phyloP scores from a whole-genome alignment of 805 yeast species.

The Ogataea parapolymorpha region DNA sequence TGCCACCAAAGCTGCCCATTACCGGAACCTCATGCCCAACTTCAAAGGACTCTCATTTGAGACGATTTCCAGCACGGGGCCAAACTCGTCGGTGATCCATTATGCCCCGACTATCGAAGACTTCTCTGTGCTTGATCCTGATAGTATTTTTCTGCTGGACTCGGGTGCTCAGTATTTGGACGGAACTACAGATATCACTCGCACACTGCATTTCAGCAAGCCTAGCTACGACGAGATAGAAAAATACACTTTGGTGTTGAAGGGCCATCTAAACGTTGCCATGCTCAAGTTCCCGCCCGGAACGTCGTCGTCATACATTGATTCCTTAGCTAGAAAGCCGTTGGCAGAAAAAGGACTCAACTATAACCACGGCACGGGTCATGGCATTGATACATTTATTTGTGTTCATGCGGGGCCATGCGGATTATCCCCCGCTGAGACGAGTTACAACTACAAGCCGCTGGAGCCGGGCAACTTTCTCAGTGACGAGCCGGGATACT shows the following conservation, averaged over 20 bases:
- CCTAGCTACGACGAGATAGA: constrained; percentile 57
- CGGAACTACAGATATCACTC: constrained; percentile 95
- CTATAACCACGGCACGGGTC: constrained; percentile 95
- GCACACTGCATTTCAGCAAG: constrained; percentile 69
- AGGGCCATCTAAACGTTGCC: constrained; percentile 89
- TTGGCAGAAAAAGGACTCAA: constrained; percentile 81
- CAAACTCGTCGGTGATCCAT: constrained; percentile 74
- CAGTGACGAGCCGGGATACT: constrained; percentile 94
- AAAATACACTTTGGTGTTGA: constrained; percentile 80
- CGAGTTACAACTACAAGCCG: constrained; percentile 43
- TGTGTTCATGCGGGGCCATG: constrained; percentile 95
- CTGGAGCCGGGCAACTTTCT: constrained; percentile 66
- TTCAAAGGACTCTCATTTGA: constrained; percentile 72
- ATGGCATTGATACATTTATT: constrained; percentile 90
- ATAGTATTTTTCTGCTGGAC: constrained; percentile 73
- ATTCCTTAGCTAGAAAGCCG: constrained; percentile 76
- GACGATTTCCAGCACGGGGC: constrained; percentile 72
- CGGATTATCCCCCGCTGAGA: constrained; percentile 54
- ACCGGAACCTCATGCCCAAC: constrained; percentile 39
- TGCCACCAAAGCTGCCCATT: constrained; percentile 48
- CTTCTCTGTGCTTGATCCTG: constrained; percentile 59
- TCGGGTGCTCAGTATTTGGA: constrained; percentile 90
- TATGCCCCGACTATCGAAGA: constrained; percentile 64
- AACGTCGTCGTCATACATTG: constrained; percentile 73
- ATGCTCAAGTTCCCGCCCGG: constrained; percentile 73